A percentile compares a stretch with the other conserved stretches of the same genome.
Evolutionary conservation across 2,329 filamentous ascomycete species (phyloP).

Genomic region (Fusarium musae): DNA sequence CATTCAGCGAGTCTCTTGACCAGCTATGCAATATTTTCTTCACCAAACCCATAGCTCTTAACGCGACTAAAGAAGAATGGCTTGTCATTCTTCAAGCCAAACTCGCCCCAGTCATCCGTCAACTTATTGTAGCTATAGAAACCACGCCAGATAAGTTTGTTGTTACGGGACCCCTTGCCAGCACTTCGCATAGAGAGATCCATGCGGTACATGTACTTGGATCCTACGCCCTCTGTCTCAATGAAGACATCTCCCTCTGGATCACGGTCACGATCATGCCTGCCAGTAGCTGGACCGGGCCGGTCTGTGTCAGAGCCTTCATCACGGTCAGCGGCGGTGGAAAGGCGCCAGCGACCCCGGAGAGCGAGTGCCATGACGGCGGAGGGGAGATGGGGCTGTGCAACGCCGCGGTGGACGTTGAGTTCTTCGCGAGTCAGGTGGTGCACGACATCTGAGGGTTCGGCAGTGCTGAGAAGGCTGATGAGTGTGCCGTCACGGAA

Average conservation of each 20-base stretch:
- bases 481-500: conserved; percentile 89
- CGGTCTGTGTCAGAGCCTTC: conserved; percentile 34
- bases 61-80: conserved; percentile 76
- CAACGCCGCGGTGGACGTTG: conserved; percentile 53
- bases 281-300: neutral
- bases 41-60: conserved; percentile 67
- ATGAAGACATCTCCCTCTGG: conserved; percentile 77
- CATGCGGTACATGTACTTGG: conserved; percentile 87
- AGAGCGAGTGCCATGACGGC: conserved; percentile 75
- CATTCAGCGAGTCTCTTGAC: neutral
- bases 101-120: conserved; percentile 91
- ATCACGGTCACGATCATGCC: conserved; percentile 38
- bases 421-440: conserved; percentile 80
- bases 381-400: conserved; percentile 50
- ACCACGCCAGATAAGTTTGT: conserved; percentile 87
- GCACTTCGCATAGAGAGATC: conserved; percentile 76
- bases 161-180: conserved; percentile 76
- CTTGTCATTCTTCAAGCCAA: conserved; percentile 72
- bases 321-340: conserved; percentile 49
- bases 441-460: conserved; percentile 89
- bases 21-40: conserved; percentile 25
- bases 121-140: conserved; percentile 92
- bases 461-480: conserved; percentile 80
- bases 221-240: conserved; percentile 84
- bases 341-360: conserved; percentile 65